phyloP scores from a whole-genome alignment of 2,329 filamentous ascomycete species.

The Paecilomyces formosus region DNA sequence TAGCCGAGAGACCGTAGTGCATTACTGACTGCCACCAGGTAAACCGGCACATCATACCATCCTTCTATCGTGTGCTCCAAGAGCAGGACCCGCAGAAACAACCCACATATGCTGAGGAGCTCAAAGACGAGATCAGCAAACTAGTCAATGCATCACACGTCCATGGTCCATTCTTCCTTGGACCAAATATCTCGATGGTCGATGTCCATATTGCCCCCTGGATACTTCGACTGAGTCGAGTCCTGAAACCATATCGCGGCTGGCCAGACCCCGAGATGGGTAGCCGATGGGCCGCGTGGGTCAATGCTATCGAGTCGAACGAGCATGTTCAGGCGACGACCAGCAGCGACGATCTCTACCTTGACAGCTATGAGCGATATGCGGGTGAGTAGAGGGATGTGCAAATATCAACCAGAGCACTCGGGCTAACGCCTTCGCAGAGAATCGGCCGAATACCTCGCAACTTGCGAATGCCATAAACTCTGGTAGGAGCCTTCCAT shows the following conservation, averaged over 20 bases:
- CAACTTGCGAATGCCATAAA: conserved; percentile 55
- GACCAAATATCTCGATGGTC: conserved; percentile 53
- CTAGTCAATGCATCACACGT: conserved; percentile 50
- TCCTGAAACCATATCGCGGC: conserved; percentile 57
- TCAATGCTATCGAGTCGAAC: conserved; percentile 60
- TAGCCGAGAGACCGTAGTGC: not conserved
- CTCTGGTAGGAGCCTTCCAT: conserved; percentile 47
- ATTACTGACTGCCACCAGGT: conserved; percentile 43
- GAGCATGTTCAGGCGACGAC: conserved; percentile 59
- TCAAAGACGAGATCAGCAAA: conserved; percentile 59
- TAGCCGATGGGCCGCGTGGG: conserved; percentile 61
- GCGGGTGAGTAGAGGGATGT: conserved; percentile 36
- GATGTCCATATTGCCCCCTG: conserved; percentile 72
- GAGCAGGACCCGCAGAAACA: conserved; percentile 55
- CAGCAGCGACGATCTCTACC: conserved; percentile 57
- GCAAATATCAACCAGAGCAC: not conserved
- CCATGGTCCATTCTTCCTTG: conserved; percentile 63
- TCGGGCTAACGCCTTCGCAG: conserved; percentile 16
- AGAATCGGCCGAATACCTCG: conserved; percentile 54
- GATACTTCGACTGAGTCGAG: conserved; percentile 59
- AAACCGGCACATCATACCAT: conserved; percentile 67
- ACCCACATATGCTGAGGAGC: conserved; percentile 49
- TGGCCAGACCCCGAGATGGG: conserved; percentile 59
- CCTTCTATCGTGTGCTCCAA: conserved; percentile 67
- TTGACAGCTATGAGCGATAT: conserved; percentile 61